phyloP scores from a whole-genome alignment of 495 filamentous ascomycete genomes.

The Penicillium daleae region DNA sequence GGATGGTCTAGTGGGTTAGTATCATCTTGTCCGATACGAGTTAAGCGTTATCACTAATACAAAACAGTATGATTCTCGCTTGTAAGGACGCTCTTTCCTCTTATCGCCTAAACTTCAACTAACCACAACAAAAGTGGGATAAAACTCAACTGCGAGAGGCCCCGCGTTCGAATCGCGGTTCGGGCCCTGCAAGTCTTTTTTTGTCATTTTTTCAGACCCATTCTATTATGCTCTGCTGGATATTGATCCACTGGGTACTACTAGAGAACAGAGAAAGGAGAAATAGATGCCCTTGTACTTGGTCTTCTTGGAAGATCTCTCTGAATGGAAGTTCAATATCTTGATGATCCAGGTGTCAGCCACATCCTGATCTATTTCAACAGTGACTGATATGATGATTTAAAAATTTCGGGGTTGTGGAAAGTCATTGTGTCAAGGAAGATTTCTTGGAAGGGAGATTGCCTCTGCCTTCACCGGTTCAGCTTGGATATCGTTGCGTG shows the following conservation, averaged over 20 bases:
- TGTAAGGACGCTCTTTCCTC: not conserved
- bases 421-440: too few species aligned
- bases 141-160: conserved; percentile 9
- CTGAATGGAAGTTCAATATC: too few species aligned
- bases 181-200: conserved; percentile 4
- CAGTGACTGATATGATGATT: too few species aligned
- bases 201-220: not conserved
- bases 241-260: not conserved
- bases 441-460: too few species aligned
- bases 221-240: not conserved
- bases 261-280: too few species aligned
- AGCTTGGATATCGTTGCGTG: too few species aligned
- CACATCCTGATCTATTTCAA: too few species aligned
- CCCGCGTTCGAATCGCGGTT: conserved; percentile 11
- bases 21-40: not conserved
- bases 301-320: too few species aligned
- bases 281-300: too few species aligned
- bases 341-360: too few species aligned
- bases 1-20: conserved; percentile 12
- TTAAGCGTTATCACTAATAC: conserved; percentile 1
- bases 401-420: too few species aligned
- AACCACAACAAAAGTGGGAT: conserved; percentile 3
- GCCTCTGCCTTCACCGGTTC: too few species aligned
- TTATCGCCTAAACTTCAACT: not conserved
- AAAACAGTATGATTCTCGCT: conserved; percentile 8